phyloP scores from a whole-genome alignment of 306 rosid species.

The Citrullus amarus region DNA sequence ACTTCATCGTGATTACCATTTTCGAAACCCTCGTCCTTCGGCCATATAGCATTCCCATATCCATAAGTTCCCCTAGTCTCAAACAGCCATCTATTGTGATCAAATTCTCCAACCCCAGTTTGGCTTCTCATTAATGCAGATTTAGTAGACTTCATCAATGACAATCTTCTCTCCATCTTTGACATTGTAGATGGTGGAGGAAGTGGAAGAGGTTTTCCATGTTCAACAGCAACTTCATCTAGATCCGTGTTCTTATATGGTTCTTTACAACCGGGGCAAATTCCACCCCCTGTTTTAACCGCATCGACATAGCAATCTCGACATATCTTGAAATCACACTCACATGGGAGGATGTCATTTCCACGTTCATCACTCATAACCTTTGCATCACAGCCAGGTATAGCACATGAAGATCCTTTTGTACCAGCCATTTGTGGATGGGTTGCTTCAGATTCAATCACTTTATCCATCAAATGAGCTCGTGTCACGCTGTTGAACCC shows the following conservation, averaged over 20 bases:
- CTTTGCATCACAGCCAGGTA: conserved; percentile 89
- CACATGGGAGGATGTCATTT: conserved; percentile 84
- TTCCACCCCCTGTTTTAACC: conserved; percentile 63
- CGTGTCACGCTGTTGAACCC: conserved; percentile 81
- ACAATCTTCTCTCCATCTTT: conserved; percentile 79
- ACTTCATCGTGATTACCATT: conserved; percentile 44
- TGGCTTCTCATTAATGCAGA: conserved; percentile 77
- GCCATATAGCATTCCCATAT: conserved; percentile 96
- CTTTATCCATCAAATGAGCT: conserved; percentile 95
- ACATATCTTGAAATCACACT: conserved; percentile 92
- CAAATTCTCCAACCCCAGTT: conserved; percentile 68
- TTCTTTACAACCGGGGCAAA: conserved; percentile 89
- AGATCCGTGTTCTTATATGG: conserved; percentile 68
- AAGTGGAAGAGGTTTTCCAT: conserved; percentile 56
- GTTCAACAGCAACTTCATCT: conserved; percentile 60
- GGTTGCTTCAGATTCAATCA: conserved; percentile 68
- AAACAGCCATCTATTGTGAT: conserved; percentile 86
- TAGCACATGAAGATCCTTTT: conserved; percentile 74
- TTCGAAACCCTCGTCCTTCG: conserved; percentile 66
- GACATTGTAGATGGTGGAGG: conserved; percentile 62
- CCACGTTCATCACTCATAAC: conserved; percentile 91
- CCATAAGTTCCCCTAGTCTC: conserved; percentile 96
- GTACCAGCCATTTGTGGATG: conserved; percentile 99
- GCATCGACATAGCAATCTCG: conserved; percentile 88
- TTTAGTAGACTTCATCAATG: conserved; percentile 79